phyloP scores from a whole-genome alignment of 805 yeast species.

The Jamesozyma lodderae region DNA sequence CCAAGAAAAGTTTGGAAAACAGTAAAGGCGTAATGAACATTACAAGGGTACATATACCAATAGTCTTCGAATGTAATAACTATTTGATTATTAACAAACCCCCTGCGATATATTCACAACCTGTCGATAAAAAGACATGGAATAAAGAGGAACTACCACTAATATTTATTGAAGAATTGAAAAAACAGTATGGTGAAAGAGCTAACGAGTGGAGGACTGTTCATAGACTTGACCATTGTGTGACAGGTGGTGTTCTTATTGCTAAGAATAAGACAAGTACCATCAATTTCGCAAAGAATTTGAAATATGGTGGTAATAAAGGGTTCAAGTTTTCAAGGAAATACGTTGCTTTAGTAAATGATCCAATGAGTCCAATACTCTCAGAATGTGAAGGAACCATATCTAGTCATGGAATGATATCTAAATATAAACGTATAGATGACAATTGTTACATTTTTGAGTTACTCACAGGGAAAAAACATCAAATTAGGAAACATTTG shows the following conservation, averaged over 20 bases:
- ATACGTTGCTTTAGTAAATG: slow-evolving; percentile 28
- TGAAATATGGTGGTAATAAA: slow-evolving; percentile 30
- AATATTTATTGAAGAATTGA: slow-evolving; percentile 16
- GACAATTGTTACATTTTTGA: slow-evolving; percentile 25
- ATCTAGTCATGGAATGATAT: slow-evolving; percentile 10
- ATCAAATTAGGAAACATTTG: slow-evolving; percentile 33
- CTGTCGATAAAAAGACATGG: slow-evolving; percentile 15
- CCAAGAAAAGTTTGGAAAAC: neutral
- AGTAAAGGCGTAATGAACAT: neutral
- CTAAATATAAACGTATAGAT: slow-evolving; percentile 14
- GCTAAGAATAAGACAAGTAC: slow-evolving; percentile 27
- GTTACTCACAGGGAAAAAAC: slow-evolving; percentile 34
- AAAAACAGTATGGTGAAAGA: slow-evolving; percentile 2
- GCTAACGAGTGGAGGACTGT: slow-evolving; percentile 19
- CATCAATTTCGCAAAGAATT: slow-evolving; percentile 19
- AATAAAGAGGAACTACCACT: slow-evolving; percentile 8
- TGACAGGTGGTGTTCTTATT: slow-evolving; percentile 35
- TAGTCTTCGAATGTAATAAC: slow-evolving; percentile 14
- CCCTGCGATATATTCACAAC: slow-evolving; percentile 29
- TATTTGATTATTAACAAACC: slow-evolving; percentile 32
- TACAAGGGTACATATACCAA: slow-evolving; percentile 1
- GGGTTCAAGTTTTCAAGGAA: slow-evolving; percentile 31
- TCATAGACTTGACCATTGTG: slow-evolving; percentile 34
- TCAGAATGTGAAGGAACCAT: slow-evolving; percentile 7
- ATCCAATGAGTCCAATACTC: neutral